Conservation (phyloP, 768 basidiomycete genomes). For the Tylopilus cervinicoccineus region DNA sequence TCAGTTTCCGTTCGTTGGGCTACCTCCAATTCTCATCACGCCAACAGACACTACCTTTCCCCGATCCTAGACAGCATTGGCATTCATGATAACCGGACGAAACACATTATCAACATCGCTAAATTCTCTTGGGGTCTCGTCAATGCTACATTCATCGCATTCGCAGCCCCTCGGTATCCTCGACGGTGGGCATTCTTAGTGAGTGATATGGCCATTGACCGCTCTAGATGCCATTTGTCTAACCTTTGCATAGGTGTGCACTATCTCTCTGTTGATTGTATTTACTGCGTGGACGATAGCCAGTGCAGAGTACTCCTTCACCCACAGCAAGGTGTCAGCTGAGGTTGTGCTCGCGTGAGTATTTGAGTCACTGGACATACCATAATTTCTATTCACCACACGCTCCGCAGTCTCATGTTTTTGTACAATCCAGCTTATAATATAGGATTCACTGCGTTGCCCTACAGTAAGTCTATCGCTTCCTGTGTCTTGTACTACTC, state of each 20-base stretch:
- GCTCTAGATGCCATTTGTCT: background rate
- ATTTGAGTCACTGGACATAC: background rate
- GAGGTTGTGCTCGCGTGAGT: constrained; percentile 10
- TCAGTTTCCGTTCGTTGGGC: background rate
- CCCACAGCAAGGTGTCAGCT: constrained; percentile 4
- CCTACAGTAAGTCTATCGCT: background rate
- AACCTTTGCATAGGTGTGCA: background rate
- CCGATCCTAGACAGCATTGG: constrained; percentile 10
- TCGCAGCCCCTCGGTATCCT: constrained; percentile 4
- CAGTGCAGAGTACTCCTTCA: constrained; percentile 9
- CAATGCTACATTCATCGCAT: background rate
- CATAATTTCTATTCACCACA: background rate
- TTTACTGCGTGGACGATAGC: constrained; percentile 17
- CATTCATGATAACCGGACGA: constrained; percentile 15
- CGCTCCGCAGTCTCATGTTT: constrained; percentile 9
- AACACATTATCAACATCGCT: constrained; percentile 9
- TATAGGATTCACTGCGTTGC: constrained; percentile 6
- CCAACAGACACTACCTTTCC: background rate
- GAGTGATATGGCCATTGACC: background rate
- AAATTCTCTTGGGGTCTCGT: constrained; percentile 6
- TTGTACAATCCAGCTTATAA: background rate
- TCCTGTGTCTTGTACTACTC: too few relatives aligned
- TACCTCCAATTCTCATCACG: background rate
- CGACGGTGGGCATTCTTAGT: constrained; percentile 11
- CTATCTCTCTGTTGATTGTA: constrained; percentile 13